Percentiles rank a stretch among this genome's conserved stretches.
Evolutionary conservation across 1,139 yeast genomes (phyloP).

Genomic region (Suhomyces guaymorum): DNA sequence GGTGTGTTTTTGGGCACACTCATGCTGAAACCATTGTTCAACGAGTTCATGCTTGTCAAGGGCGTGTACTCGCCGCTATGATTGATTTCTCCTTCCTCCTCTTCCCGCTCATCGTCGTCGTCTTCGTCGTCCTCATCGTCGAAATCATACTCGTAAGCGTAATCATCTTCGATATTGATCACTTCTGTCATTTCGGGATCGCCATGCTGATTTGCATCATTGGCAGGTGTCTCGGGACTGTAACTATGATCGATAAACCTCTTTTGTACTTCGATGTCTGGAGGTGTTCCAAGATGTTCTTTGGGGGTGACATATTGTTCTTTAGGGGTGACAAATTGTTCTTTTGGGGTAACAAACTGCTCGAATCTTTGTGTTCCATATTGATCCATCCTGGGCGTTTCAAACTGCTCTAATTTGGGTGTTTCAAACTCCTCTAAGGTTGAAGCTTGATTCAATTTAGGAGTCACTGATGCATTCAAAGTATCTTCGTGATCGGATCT

Average conservation of each 20-base stretch:
- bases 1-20: slow-evolving; percentile 11
- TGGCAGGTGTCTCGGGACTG: slow-evolving; percentile 7
- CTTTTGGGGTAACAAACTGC: slow-evolving; percentile 2
- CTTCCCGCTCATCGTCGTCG: slow-evolving; percentile 18
- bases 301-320: slow-evolving; percentile 2
- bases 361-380: slow-evolving; percentile 4
- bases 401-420: slow-evolving; percentile 1
- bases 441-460: background rate
- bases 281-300: slow-evolving; percentile 5
- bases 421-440: too few relatives aligned
- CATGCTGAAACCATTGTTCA: slow-evolving; percentile 21
- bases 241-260: too few relatives aligned
- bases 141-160: slow-evolving; percentile 21
- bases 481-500: too few relatives aligned
- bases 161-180: slow-evolving; percentile 11
- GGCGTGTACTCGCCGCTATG: slow-evolving; percentile 30
- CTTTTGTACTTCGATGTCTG: too few relatives aligned
- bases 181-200: slow-evolving; percentile 6
- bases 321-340: slow-evolving; percentile 5
- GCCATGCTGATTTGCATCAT: slow-evolving; percentile 1
- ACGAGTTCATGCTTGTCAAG: slow-evolving; percentile 41
- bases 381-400: slow-evolving; percentile 5
- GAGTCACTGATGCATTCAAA: background rate
- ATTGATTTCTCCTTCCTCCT: slow-evolving; percentile 12
- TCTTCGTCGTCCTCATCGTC: slow-evolving; percentile 19